Conservation (phyloP, 257 asterid species). For the Petunia axillaris region DNA sequence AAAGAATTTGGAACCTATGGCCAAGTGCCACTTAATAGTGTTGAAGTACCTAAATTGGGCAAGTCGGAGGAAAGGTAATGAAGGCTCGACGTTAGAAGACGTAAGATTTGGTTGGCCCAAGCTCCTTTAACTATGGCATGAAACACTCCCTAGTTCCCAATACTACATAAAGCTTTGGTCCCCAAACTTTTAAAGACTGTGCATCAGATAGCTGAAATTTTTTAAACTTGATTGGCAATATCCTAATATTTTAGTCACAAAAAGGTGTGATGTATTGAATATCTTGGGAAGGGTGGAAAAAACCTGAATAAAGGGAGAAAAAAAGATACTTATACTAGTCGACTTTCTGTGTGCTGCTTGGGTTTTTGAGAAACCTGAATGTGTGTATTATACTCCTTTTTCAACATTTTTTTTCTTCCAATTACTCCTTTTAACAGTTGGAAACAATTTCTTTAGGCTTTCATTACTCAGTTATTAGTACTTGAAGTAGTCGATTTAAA, state of each 20-base stretch:
- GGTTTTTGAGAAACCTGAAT: too few species aligned
- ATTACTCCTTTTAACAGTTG: neutral
- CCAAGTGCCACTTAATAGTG: too few species aligned
- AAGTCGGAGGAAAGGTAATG: neutral
- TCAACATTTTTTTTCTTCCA: too few species aligned
- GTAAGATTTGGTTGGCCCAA: neutral
- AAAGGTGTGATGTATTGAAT: neutral
- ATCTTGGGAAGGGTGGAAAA: conserved; percentile 10
- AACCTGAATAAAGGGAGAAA: neutral
- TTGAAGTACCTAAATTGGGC: too few species aligned
- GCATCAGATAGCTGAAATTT: neutral
- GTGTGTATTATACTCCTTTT: neutral
- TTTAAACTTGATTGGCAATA: neutral
- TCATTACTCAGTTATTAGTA: too few species aligned
- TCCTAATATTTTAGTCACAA: neutral
- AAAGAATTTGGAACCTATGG: too few species aligned
- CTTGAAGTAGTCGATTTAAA: too few species aligned
- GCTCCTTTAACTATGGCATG: conserved; percentile 8
- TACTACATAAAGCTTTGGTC: neutral
- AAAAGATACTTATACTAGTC: neutral
- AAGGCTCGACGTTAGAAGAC: neutral
- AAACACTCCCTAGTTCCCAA: neutral
- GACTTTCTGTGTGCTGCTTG: conserved; percentile 2
- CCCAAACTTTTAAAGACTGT: neutral
- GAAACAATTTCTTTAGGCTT: neutral